Base-by-base conservation (phyloP, 805 yeast species). In the Saturnispora halmiae region DNA sequence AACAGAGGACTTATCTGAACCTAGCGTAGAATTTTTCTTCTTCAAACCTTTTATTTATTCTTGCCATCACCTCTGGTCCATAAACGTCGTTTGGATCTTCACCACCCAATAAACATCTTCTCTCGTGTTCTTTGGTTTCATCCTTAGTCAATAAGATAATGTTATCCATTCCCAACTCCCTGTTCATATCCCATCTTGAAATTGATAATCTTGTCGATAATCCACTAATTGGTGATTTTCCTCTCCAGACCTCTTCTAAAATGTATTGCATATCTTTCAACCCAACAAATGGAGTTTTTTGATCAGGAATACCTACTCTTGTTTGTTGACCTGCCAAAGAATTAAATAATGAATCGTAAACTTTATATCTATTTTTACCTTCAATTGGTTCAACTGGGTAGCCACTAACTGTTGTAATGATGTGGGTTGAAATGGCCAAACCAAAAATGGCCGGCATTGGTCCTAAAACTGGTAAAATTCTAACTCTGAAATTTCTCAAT, bases 401-500 rank as follows among this genome's bases (percentile, higher is more conserved):
- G 1, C 92, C 96, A 1, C 95, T 77, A 7, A 86, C 77, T 3
- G 72, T 63, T 2, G 94, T 82, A 27, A 92, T 61, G 18, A 92
- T 66, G 63, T 84, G 79, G 1, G 96, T 82, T 3, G 95, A 94
- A 42, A 90, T 73, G 0, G 95, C 75, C 36, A 92, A 69, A 1
- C 97, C 99, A 65, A 92, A 92, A 62, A 90, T 81, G 8, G 92
- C 96, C 1, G 99, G 99, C 81, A 92, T 77, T 0, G 98, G 85
- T 3, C 98, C 97, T 47, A 92, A 64, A 0, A 92, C 99, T 0
- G 99, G 99, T 42, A 92, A 69, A 35, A 92, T 90, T 51, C 99
- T 71, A 9, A 88, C 96, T 51, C 99, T 72, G 67, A 92, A 92
- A 62, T 86, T 87, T 52, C 76, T 79, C 49, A 92, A 62, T 2